Evolutionary conservation across 176 grass and related monocot genomes (phyloP).

Genomic region (Puya raimondii): DNA sequence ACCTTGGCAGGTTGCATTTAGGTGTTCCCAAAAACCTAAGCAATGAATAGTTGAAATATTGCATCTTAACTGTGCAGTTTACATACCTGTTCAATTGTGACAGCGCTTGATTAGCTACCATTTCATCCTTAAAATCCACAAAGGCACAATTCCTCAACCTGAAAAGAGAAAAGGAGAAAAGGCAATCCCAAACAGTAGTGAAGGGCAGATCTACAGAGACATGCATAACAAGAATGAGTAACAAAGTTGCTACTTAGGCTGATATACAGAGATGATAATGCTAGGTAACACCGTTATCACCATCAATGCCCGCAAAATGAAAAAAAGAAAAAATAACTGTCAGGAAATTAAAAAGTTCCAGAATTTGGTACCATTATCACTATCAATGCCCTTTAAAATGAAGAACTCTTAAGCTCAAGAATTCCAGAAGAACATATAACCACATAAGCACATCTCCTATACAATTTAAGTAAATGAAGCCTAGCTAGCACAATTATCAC

Average conservation of each 20-base stretch:
- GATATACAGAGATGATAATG: not conserved
- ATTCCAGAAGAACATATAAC: too few species aligned
- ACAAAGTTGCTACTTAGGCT: not conserved
- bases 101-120: conserved; percentile 50
- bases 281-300: not conserved
- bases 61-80: not conserved
- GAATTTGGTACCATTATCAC: too few species aligned
- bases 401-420: too few species aligned
- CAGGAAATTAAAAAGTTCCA: too few species aligned
- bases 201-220: not conserved
- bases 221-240: not conserved
- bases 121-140: conserved; percentile 87
- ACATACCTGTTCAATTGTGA: conserved; percentile 64
- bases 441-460: too few species aligned
- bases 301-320: not conserved
- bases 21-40: too few species aligned
- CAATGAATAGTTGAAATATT: too few species aligned
- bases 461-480: too few species aligned
- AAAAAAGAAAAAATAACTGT: too few species aligned
- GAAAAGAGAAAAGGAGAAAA: conserved; percentile 15
- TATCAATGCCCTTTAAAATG: too few species aligned
- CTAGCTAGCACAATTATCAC: too few species aligned
- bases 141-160: conserved; percentile 88
- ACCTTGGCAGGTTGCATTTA: too few species aligned
- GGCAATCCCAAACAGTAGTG: conserved; percentile 4